Conservation (phyloP, 2,329 filamentous ascomycete genomes). For the Aspergillus sp. region DNA sequence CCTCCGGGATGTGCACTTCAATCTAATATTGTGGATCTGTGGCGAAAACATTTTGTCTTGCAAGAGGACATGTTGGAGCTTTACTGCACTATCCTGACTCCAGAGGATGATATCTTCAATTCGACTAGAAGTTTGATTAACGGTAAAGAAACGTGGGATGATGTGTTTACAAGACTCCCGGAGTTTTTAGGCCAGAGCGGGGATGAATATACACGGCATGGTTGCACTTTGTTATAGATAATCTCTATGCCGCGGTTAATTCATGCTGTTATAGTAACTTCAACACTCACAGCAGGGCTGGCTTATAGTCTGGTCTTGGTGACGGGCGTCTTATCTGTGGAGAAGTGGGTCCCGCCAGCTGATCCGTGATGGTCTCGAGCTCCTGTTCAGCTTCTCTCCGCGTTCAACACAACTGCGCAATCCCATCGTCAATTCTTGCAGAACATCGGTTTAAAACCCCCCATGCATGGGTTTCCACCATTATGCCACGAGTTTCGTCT, state of each 20-base stretch:
- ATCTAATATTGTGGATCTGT: constrained; percentile 1
- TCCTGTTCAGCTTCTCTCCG: neutral
- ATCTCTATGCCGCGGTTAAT: too few relatives aligned
- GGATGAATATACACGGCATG: too few relatives aligned
- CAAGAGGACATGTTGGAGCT: constrained; percentile 4
- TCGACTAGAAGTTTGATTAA: too few relatives aligned
- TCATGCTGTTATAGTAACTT: too few relatives aligned
- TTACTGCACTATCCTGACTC: constrained; percentile 3
- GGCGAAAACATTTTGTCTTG: constrained; percentile 4
- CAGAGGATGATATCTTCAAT: neutral
- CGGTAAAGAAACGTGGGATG: too few relatives aligned
- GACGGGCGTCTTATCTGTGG: too few relatives aligned
- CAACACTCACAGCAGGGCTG: too few relatives aligned
- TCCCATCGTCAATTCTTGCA: neutral
- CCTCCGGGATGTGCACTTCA: constrained; percentile 2
- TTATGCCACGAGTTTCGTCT: constrained; percentile 14
- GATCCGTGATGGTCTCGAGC: neutral
- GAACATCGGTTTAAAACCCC: neutral
- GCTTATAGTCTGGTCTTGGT: too few relatives aligned
- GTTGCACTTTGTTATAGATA: too few relatives aligned
- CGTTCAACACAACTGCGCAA: neutral
- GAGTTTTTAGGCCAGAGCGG: too few relatives aligned
- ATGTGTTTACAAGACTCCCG: too few relatives aligned
- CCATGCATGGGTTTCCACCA: neutral
- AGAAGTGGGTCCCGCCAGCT: neutral